phyloP scores from a whole-genome alignment of 2,329 filamentous ascomycete genomes.

The Xylaria sp. region DNA sequence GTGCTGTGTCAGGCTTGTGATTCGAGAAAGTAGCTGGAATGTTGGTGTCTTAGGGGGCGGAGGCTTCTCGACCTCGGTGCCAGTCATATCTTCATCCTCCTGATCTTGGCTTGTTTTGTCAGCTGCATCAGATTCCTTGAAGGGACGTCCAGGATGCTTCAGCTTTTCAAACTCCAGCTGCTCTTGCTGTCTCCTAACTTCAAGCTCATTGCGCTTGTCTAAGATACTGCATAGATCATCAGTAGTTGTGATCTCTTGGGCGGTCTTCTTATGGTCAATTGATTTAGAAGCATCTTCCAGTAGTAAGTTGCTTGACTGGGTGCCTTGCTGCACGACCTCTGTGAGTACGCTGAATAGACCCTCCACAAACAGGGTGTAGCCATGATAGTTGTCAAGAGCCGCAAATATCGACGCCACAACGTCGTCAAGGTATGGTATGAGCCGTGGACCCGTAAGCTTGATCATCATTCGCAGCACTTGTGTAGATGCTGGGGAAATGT shows the following conservation, averaged over 20 bases:
- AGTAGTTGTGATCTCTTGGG: constrained; percentile 34
- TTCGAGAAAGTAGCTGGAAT: constrained; percentile 74
- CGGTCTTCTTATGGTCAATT: constrained; percentile 40
- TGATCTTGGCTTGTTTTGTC: constrained; percentile 33
- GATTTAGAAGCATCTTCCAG: constrained; percentile 36
- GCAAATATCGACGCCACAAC: constrained; percentile 87
- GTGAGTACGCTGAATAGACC: constrained; percentile 76
- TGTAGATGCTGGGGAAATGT: constrained; percentile 85
- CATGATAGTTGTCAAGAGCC: constrained; percentile 90
- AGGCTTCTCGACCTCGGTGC: constrained; percentile 41
- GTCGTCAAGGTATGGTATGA: constrained; percentile 88
- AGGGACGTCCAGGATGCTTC: constrained; percentile 35
- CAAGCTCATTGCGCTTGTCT: constrained; percentile 52
- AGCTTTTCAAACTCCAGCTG: constrained; percentile 32
- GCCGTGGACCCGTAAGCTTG: constrained; percentile 68
- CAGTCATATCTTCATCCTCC: constrained; percentile 32
- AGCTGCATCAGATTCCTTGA: constrained; percentile 29
- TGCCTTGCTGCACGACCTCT: constrained; percentile 77
- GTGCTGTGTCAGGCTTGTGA: constrained; percentile 79
- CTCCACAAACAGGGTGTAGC: constrained; percentile 81
- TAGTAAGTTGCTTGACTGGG: constrained; percentile 50
- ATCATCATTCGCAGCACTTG: constrained; percentile 95
- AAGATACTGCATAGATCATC: constrained; percentile 52
- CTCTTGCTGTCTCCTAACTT: constrained; percentile 29
- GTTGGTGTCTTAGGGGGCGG: constrained; percentile 67